Base-by-base conservation (phyloP, 306 rosid species). In the Bauhinia variegata region DNA sequence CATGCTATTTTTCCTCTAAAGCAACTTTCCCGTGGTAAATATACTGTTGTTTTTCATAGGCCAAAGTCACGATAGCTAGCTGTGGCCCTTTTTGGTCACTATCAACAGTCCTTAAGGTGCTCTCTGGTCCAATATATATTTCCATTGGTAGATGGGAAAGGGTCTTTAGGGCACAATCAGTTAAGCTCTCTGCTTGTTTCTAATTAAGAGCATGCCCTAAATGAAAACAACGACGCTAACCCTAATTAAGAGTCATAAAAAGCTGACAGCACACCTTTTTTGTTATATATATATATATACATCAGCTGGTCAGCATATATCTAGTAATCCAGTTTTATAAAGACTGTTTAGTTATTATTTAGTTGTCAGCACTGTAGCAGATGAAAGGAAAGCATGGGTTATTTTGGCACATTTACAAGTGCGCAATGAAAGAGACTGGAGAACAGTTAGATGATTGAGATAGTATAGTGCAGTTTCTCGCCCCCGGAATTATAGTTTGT, bases 401-500 rank as follows among this genome's bases (percentile, higher is more conserved):
- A 30, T 15, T 64, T 57, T 70, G 65, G 65, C 37, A 23, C 34
- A 8, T 37, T 70, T 72, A 4, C 41, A 71, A 38, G 34, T 7
- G 72, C 56, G 49, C 50, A 49, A 36, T 30, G 52, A 17, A 56
- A 55, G 28, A 51, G 57, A 13, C 4, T 41, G 47, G 47, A 11
- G n/a, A 41, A 11, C 11, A 11, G 47, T 31, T 2, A 55, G 34
- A 68, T 37, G 69, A 39, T 63, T 31, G 65, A 76, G 18, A 79
- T 49, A 73, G 56, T n/a, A 36, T 1, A 18, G 32, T 52, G 8
- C 37, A 59, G 59, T 39, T 65, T 63, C 14, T 67, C 69, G 77
- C 77, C 79, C 74, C 79, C 81, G 72, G 59, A 81, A 58, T 57
- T 60, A 33, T 71, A 74, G 78, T 77, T 77, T 71, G 54, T 38